Conservation (phyloP, 2,329 filamentous ascomycete species). For the Stagonosporopsis chrysanthemi region DNA sequence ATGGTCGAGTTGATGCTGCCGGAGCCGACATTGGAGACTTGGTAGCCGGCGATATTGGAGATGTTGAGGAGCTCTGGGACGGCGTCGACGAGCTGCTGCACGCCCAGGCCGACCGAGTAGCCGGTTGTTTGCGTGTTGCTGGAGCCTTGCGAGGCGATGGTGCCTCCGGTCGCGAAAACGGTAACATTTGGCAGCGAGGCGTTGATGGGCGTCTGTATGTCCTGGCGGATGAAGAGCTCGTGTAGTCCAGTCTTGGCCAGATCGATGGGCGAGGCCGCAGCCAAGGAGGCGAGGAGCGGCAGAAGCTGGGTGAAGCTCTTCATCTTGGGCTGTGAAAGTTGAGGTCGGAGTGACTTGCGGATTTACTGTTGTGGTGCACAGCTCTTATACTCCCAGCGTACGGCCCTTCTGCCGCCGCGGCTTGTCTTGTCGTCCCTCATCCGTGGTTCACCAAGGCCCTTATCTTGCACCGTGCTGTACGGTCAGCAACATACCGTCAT, state of each 20-base stretch:
- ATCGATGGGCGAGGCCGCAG: constrained; percentile 33
- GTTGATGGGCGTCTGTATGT: constrained; percentile 49
- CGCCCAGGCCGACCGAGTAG: constrained; percentile 61
- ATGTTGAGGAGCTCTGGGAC: constrained; percentile 64
- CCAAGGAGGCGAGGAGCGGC: constrained; percentile 28
- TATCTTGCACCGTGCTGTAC: constrained; percentile 8
- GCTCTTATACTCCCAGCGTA: constrained; percentile 9
- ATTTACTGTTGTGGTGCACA: not conserved
- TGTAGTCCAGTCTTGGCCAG: constrained; percentile 24
- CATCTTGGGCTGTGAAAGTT: constrained; percentile 27
- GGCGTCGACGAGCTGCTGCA: constrained; percentile 61
- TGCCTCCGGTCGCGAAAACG: constrained; percentile 66
- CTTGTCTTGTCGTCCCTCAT: not conserved
- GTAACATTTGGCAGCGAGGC: constrained; percentile 63
- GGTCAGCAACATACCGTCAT: constrained; percentile 10
- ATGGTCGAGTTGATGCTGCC: constrained; percentile 57
- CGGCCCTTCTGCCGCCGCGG: constrained; percentile 1
- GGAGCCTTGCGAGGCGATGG: constrained; percentile 63
- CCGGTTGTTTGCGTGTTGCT: constrained; percentile 61
- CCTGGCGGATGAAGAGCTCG: constrained; percentile 39
- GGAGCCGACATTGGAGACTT: constrained; percentile 48
- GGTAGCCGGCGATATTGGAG: constrained; percentile 62
- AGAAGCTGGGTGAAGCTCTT: constrained; percentile 29
- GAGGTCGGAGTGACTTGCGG: not conserved
- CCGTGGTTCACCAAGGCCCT: constrained; percentile 10